phyloP scores from a whole-genome alignment of 768 basidiomycete species.

The Rhodotorula diobovata region DNA sequence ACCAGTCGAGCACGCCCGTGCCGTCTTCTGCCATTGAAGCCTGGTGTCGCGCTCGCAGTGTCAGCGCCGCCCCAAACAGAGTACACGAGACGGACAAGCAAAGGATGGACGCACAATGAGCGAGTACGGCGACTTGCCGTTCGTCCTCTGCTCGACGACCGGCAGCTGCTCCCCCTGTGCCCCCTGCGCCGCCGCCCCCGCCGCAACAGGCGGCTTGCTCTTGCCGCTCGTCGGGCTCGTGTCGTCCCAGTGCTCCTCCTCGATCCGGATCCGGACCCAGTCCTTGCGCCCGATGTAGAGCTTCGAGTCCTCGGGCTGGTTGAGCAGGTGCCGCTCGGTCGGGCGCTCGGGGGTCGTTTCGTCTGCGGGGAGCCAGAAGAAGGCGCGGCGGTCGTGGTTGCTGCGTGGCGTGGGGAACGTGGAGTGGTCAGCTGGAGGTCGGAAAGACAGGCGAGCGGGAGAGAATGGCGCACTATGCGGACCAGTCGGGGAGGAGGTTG shows the following conservation, averaged over 20 bases:
- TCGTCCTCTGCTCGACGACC: neutral
- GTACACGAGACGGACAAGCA: neutral
- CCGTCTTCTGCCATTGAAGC: constrained; percentile 50
- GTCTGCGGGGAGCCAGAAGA: constrained; percentile 46
- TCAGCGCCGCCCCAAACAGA: no score
- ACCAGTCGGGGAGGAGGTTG: constrained; percentile 70
- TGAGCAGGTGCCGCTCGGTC: constrained; percentile 19
- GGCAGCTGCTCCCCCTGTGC: constrained; percentile 3
- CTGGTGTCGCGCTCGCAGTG: constrained; percentile 31
- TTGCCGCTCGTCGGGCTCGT: constrained; percentile 37
- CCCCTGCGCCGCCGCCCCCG: neutral
- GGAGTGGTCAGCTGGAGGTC: neutral
- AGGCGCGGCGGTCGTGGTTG: constrained; percentile 45
- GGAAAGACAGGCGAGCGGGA: neutral
- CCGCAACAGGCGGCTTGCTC: neutral
- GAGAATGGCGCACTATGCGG: constrained; percentile 45
- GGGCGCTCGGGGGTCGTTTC: constrained; percentile 1
- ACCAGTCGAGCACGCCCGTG: constrained; percentile 49
- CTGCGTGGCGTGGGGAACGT: constrained; percentile 30
- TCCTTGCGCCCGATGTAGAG: constrained; percentile 39
- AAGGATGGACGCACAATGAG: constrained; percentile 44
- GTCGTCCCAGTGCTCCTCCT: constrained; percentile 41
- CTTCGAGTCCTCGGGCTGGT: constrained; percentile 31
- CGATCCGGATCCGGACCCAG: constrained; percentile 41
- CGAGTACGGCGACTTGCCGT: constrained; percentile 45